Conservation (phyloP, 176 grass and related monocot species). For the Musa troglodytarum region DNA sequence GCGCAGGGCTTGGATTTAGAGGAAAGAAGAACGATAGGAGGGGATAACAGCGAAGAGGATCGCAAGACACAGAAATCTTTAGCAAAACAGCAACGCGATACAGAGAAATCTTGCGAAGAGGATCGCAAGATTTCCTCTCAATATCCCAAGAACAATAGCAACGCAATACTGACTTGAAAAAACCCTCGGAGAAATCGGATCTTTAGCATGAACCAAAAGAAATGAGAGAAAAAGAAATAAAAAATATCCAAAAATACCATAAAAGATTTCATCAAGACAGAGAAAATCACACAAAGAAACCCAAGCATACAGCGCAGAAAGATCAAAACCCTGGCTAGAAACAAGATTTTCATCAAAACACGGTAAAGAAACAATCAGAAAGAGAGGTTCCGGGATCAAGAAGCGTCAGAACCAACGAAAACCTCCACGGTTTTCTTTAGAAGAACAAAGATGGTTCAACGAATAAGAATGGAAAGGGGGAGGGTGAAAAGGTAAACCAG, state of each 20-base stretch:
- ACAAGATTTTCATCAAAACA: no score
- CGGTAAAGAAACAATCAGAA: background rate
- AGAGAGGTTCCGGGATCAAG: background rate
- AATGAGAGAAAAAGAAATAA: background rate
- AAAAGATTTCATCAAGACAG: background rate
- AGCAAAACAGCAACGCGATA: no score
- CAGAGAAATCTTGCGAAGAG: no score
- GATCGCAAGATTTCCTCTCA: background rate
- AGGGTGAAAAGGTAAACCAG: conserved; percentile 28
- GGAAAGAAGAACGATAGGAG: background rate
- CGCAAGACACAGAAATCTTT: no score
- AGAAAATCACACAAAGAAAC: background rate
- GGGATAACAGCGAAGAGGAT: no score
- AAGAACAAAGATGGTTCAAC: no score
- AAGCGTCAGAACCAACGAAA: background rate
- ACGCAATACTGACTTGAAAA: no score
- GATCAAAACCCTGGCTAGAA: background rate
- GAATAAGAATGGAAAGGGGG: background rate
- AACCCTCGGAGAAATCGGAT: no score
- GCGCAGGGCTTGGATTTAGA: background rate
- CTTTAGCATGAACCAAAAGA: no score
- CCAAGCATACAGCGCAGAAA: background rate
- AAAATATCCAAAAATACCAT: background rate
- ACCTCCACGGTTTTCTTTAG: no score
- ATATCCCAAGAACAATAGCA: no score